Evolutionary conservation across 2,329 filamentous ascomycete species (phyloP).

Genomic region (Hypoxylon sp.): DNA sequence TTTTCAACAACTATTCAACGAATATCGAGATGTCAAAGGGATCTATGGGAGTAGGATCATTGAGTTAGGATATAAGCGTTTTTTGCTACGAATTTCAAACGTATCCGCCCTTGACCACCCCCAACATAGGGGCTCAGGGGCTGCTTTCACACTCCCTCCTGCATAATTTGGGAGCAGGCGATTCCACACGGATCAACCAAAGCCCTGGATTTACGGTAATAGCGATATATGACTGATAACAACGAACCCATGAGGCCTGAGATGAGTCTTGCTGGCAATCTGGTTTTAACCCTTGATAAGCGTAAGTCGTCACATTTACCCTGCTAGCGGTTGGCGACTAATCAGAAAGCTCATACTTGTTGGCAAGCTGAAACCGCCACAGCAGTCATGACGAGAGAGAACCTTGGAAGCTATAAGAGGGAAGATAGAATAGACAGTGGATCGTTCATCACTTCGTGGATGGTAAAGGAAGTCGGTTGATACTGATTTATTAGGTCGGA

Average conservation of each 20-base stretch:
- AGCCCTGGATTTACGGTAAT: not conserved
- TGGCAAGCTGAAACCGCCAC: conserved; percentile 11
- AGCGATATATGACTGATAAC: conserved; percentile 9
- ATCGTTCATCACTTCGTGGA: not conserved
- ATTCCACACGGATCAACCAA: conserved; percentile 3
- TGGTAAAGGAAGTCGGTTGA: not conserved
- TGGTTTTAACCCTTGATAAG: not conserved
- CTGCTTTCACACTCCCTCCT: not conserved
- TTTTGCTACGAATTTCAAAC: not conserved
- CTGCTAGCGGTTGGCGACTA: conserved; percentile 12
- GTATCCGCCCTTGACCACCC: conserved; percentile 16
- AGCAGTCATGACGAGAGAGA: not conserved
- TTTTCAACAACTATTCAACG: not conserved
- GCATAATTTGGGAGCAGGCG: not conserved
- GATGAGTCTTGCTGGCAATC: not conserved
- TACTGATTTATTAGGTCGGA: not conserved
- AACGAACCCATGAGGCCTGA: not conserved
- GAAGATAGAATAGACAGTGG: not conserved
- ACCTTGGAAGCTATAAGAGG: no score
- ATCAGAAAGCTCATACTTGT: conserved; percentile 10
- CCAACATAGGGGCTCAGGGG: conserved; percentile 1
- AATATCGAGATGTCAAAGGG: not conserved
- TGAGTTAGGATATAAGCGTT: not conserved
- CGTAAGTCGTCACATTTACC: not conserved
- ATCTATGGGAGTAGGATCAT: not conserved